These are phyloP conservation scores for Echium plantagineum DNA, from an alignment of 257 asterid species.

Conservation along the genomic window DNA sequence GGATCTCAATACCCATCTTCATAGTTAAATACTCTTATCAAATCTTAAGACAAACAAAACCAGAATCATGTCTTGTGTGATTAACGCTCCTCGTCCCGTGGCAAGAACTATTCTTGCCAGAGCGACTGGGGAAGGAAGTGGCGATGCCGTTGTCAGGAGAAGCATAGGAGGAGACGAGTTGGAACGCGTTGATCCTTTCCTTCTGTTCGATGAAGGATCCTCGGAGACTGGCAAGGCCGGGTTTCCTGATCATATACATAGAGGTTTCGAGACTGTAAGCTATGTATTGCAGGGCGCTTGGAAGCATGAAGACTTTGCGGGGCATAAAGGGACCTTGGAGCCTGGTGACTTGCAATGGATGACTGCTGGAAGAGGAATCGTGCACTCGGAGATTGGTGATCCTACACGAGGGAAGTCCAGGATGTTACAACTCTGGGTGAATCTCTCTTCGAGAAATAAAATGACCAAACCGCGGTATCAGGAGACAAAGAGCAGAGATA, in stretches of 20 bases:
- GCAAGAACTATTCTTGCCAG: background rate
- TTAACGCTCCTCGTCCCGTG: background rate
- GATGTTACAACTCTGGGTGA: slow-evolving; percentile 32
- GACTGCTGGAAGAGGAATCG: slow-evolving; percentile 95
- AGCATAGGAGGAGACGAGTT: slow-evolving; percentile 27
- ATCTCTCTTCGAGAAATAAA: background rate
- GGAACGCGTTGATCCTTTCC: slow-evolving; percentile 76
- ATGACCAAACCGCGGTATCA: background rate
- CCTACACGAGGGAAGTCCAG: slow-evolving; percentile 61
- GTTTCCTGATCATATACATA: background rate
- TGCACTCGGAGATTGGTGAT: slow-evolving; percentile 90
- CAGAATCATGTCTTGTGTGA: background rate
- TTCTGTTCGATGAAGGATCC: slow-evolving; percentile 61
- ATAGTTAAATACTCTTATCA: too few relatives aligned
- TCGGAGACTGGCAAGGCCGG: slow-evolving; percentile 17
- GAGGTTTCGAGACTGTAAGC: slow-evolving; percentile 4
- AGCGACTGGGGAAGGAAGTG: background rate
- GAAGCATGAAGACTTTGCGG: slow-evolving; percentile 74
- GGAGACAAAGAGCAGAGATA: background rate
- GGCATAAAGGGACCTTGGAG: slow-evolving; percentile 72
- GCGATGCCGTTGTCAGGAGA: background rate
- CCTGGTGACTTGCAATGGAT: slow-evolving; percentile 94
- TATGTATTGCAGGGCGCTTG: slow-evolving; percentile 39
- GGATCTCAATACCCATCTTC: too few relatives aligned
- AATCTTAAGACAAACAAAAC: too few relatives aligned